Percentiles rank a stretch among this genome's conserved stretches.
phyloP scores from a whole-genome alignment of 768 basidiomycete species.

The Exidia glandulosa region DNA sequence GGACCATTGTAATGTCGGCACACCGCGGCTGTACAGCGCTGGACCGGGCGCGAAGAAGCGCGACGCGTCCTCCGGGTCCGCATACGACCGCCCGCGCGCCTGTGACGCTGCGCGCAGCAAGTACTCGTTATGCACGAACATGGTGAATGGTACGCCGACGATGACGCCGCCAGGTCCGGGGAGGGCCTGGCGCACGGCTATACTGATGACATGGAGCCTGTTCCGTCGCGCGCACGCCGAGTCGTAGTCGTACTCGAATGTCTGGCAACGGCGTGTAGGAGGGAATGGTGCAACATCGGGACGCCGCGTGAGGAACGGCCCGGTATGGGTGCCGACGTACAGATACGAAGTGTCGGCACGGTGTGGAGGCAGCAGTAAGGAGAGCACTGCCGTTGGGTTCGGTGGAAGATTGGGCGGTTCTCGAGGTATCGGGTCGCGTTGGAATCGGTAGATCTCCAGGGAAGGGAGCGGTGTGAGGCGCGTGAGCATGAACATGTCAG shows the following conservation, averaged over 20 bases:
- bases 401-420: neutral
- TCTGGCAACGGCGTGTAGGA: neutral
- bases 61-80: slow-evolving; percentile 16
- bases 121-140: slow-evolving; percentile 1
- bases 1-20: slow-evolving; percentile 19
- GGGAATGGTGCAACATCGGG: slow-evolving; percentile 9
- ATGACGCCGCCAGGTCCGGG: neutral
- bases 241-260: neutral
- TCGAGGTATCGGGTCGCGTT: slow-evolving; percentile 5
- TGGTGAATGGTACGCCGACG: slow-evolving; percentile 19
- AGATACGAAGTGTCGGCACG: neutral
- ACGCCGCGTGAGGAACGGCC: slow-evolving; percentile 9
- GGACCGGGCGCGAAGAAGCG: slow-evolving; percentile 23
- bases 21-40: slow-evolving; percentile 3
- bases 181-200: neutral
- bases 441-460: slow-evolving; percentile 34
- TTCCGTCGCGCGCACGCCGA: neutral
- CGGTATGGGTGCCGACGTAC: slow-evolving; percentile 10
- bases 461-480: slow-evolving; percentile 21
- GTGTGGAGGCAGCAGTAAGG: neutral
- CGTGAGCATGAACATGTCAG: slow-evolving; percentile 34
- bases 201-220: neutral
- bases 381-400: slow-evolving; percentile 3
- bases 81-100: neutral
- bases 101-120: neutral